Percentiles rank a stretch among this genome's conserved stretches.
phyloP scores from a whole-genome alignment of 768 basidiomycete species.

The Podaxis carcinomalis region DNA sequence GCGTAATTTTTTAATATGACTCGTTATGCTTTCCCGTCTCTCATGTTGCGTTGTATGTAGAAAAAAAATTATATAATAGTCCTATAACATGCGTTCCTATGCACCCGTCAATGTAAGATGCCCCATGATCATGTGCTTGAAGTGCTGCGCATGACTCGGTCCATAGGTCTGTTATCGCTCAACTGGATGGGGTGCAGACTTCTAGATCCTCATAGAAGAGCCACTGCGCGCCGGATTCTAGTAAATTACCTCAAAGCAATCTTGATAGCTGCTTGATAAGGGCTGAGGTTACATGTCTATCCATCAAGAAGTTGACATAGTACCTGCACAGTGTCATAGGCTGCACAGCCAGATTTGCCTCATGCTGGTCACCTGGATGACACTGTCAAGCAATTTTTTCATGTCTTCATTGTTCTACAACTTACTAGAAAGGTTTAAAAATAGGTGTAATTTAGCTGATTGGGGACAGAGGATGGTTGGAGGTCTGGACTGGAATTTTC shows the following conservation, averaged over 20 bases:
- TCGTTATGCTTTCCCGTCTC: too few species aligned
- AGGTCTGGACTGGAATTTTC: not conserved
- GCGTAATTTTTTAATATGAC: not conserved
- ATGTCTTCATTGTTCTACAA: not conserved
- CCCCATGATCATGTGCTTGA: too few species aligned
- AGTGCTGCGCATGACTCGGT: not conserved
- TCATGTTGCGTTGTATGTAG: too few species aligned
- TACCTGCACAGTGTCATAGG: too few species aligned
- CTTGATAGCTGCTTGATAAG: too few species aligned
- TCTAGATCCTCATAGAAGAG: slow-evolving; percentile 7
- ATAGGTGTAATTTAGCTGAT: not conserved
- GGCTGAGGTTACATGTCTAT: not conserved
- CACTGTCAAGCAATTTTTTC: not conserved
- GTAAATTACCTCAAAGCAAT: not conserved
- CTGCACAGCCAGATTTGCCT: not conserved
- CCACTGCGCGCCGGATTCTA: not conserved
- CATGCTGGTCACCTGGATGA: not conserved
- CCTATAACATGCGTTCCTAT: too few species aligned
- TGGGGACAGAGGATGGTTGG: not conserved
- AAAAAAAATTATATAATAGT: too few species aligned
- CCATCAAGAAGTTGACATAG: too few species aligned
- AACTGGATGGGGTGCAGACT: not conserved
- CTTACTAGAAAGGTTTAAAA: not conserved
- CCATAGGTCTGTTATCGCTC: too few species aligned
- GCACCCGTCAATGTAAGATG: too few species aligned